Conservation (phyloP, 352 stramenopile genomes). For the Phytophthora litchii region DNA sequence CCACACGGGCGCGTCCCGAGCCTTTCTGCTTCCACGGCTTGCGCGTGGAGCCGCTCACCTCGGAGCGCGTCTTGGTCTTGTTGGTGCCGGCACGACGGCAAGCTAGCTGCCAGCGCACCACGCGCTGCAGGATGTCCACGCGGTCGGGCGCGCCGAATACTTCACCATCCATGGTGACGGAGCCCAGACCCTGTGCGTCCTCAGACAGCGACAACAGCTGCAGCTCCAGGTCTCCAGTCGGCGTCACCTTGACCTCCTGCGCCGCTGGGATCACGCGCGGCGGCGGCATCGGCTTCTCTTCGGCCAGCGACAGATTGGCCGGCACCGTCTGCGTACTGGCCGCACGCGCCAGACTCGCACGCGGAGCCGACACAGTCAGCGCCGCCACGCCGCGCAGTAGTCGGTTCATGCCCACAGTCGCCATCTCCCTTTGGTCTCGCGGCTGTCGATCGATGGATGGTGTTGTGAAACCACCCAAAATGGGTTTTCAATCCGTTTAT, state of each 20-base stretch:
- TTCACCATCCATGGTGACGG: conserved; percentile 64
- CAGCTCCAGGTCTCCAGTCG: conserved; percentile 66
- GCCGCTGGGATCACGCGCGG: conserved; percentile 70
- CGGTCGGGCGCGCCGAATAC: conserved; percentile 82
- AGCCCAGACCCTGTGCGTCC: conserved; percentile 41
- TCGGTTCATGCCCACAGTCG: conserved; percentile 55
- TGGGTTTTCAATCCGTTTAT: neutral
- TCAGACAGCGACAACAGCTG: conserved; percentile 67
- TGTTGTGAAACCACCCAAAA: conserved; percentile 3
- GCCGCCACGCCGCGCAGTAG: conserved; percentile 62
- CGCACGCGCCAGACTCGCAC: conserved; percentile 41
- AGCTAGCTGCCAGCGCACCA: conserved; percentile 89
- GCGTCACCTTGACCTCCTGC: conserved; percentile 59
- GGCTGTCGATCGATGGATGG: conserved; percentile 22
- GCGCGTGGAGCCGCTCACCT: conserved; percentile 87
- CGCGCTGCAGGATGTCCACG: conserved; percentile 88
- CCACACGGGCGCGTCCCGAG: conserved; percentile 83
- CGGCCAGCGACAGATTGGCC: conserved; percentile 71
- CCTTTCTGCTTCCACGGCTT: conserved; percentile 92
- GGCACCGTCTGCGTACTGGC: conserved; percentile 40
- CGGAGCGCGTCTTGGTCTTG: conserved; percentile 90
- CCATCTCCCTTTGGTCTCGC: conserved; percentile 23
- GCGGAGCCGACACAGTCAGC: conserved; percentile 57
- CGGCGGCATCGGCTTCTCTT: conserved; percentile 70
- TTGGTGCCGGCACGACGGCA: conserved; percentile 85